Base-by-base conservation (phyloP, 164 flowering plant species). In the Stephania cephalantha region DNA sequence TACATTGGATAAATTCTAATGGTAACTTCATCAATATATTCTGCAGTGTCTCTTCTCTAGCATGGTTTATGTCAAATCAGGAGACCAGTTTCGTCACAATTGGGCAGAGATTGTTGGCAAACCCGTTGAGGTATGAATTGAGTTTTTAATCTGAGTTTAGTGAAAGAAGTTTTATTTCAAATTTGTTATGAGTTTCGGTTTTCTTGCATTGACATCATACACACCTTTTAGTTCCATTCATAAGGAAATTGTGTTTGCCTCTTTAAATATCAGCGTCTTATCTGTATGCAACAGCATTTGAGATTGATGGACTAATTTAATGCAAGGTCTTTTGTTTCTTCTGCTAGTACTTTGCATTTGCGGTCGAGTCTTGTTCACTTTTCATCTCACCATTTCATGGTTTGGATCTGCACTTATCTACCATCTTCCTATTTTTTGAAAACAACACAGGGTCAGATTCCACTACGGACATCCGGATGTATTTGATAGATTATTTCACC, bases 401-500 rank as follows among this genome's bases (percentile, higher is more conserved):
- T n/a, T 35, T 6, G 13, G 20, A 44, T 46, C 46, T 29, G 71
- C 0, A 6, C n/a, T 10, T 7, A 72, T 10, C 6, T 31, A 30
- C 71, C 6, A 46, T 65, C 44, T 42, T 67, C 45, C 64, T 68
- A 68, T 45, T 11, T 70, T 58, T 68, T 73, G 44, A 73, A 30
- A 20, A 17, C 46, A n/a, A 79, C 46, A 67, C 4, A 95, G 99
- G 90, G 99, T 95, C 55, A 97, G 99, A 6, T 93, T 95, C 82
- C 99, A 95, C 81, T 95, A 94, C 85, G 99, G 98, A 22, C 98
- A 94, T 84, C 97, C 99, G 8, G 99, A 96, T 86, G 97, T 96
- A 11, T 96, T 96, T 75, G 99, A 96, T 82, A 84, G 99, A 81
- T 80, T 96, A 52, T 96, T 94, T 83, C 98, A 94, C 85, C 89